Evolutionary conservation across 2,329 filamentous ascomycete genomes (phyloP).

Genomic region (Aaosphaeria pasadenensis): DNA sequence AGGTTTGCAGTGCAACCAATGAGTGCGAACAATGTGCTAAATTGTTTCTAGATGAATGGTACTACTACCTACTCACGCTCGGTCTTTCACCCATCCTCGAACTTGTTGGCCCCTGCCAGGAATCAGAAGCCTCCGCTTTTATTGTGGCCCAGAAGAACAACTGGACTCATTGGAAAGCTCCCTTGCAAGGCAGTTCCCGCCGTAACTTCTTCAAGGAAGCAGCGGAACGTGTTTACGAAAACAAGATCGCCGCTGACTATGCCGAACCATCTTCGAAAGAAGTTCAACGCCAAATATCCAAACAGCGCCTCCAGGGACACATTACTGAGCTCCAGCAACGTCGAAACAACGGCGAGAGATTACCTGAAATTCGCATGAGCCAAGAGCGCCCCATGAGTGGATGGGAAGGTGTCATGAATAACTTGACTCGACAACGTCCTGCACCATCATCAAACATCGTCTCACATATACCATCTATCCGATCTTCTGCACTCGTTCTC

Average conservation of each 20-base stretch:
- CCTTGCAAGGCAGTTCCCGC: constrained; percentile 45
- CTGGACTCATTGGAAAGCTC: constrained; percentile 56
- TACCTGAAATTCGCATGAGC: constrained; percentile 36
- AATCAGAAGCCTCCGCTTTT: constrained; percentile 46
- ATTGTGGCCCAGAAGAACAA: constrained; percentile 51
- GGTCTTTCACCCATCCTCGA: constrained; percentile 56
- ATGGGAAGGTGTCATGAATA: constrained; percentile 35
- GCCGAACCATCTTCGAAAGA: constrained; percentile 32
- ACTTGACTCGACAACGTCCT: constrained; percentile 22
- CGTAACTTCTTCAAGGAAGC: constrained; percentile 60
- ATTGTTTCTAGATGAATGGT: constrained; percentile 55
- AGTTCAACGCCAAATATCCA: constrained; percentile 38
- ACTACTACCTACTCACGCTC: constrained; percentile 57
- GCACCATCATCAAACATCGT: constrained; percentile 20
- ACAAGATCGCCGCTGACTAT: constrained; percentile 41
- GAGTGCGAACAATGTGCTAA: not conserved
- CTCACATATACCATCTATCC: constrained; percentile 27
- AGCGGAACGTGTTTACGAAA: constrained; percentile 58
- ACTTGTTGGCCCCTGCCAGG: constrained; percentile 42
- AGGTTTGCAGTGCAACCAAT: constrained; percentile 34
- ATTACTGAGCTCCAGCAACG: constrained; percentile 42
- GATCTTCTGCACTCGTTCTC: constrained; percentile 13
- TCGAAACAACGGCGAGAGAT: constrained; percentile 33
- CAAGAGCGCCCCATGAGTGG: constrained; percentile 41
- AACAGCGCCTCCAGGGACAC: constrained; percentile 42